Percentiles rank a stretch among this genome's conserved stretches.
These are phyloP conservation scores for Mucor lusitanicus DNA, from an alignment of 371 early-diverging fungal species.

Conservation along the genomic window DNA sequence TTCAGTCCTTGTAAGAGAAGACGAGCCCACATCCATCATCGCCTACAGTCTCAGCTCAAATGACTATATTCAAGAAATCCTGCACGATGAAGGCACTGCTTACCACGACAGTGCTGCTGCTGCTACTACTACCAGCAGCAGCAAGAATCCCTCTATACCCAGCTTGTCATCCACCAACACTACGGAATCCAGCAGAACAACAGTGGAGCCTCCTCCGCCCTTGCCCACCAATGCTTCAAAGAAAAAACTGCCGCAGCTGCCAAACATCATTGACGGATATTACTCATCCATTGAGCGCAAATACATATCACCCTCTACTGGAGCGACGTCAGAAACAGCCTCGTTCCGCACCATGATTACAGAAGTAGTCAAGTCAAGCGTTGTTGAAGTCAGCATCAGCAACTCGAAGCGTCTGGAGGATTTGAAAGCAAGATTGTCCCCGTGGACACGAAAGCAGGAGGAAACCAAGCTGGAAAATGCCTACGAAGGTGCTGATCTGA, in stretches of 20 bases:
- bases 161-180: background rate
- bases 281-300: conserved; percentile 41
- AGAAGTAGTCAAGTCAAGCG: conserved; percentile 37
- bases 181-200: background rate
- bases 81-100: background rate
- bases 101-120: background rate
- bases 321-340: conserved; percentile 34
- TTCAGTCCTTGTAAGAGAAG: conserved; percentile 81
- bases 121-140: background rate
- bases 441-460: conserved; percentile 15
- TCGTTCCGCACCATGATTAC: conserved; percentile 43
- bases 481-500: background rate
- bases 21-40: conserved; percentile 90
- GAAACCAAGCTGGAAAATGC: conserved; percentile 9
- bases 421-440: conserved; percentile 6
- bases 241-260: background rate
- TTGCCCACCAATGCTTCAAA: background rate
- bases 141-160: background rate
- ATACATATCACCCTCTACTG: conserved; percentile 33
- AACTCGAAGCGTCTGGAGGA: conserved; percentile 14
- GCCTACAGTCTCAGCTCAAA: conserved; percentile 72
- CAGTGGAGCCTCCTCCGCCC: background rate
- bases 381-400: conserved; percentile 19
- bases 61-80: conserved; percentile 24
- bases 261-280: conserved; percentile 29